Conservation (phyloP, 371 early-diverging fungal genomes). For the Syncephalastrum monosporum region DNA sequence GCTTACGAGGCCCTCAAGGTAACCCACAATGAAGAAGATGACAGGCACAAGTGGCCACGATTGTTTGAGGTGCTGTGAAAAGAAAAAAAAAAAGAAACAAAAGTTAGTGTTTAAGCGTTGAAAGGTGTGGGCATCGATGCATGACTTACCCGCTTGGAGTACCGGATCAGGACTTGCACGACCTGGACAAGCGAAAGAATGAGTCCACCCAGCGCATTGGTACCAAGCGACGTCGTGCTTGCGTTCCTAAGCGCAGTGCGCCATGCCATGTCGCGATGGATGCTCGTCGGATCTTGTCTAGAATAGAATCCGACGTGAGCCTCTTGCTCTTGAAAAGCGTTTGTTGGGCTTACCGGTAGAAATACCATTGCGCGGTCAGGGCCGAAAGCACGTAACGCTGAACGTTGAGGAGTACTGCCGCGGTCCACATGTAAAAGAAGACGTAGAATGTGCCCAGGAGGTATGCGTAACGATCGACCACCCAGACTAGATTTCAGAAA, state of each 20-base stretch:
- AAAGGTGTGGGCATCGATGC: neutral
- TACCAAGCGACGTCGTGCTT: slow-evolving; percentile 66
- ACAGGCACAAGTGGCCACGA: slow-evolving; percentile 27
- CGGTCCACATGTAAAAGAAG: slow-evolving; percentile 76
- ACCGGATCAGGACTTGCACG: slow-evolving; percentile 43
- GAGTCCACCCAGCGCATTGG: slow-evolving; percentile 67
- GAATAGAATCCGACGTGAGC: neutral
- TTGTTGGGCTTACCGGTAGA: slow-evolving; percentile 40
- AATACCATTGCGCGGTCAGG: slow-evolving; percentile 80
- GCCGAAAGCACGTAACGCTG: slow-evolving; percentile 67
- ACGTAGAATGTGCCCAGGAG: slow-evolving; percentile 56
- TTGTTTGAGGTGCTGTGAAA: slow-evolving; percentile 26
- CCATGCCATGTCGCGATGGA: slow-evolving; percentile 42
- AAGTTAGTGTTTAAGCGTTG: neutral
- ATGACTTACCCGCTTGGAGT: slow-evolving; percentile 46
- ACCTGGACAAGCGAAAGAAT: slow-evolving; percentile 65
- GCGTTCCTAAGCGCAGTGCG: slow-evolving; percentile 48
- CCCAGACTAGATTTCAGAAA: slow-evolving; percentile 29
- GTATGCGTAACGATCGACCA: slow-evolving; percentile 54
- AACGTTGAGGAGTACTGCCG: slow-evolving; percentile 65
- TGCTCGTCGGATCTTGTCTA: slow-evolving; percentile 47
- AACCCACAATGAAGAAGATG: slow-evolving; percentile 22
- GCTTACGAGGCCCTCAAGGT: slow-evolving; percentile 53
- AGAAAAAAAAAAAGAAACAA: neutral
- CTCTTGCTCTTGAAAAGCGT: neutral